These are phyloP conservation scores for Onygena corvina DNA, from an alignment of 2,329 filamentous ascomycete species.

Conservation along the genomic window DNA sequence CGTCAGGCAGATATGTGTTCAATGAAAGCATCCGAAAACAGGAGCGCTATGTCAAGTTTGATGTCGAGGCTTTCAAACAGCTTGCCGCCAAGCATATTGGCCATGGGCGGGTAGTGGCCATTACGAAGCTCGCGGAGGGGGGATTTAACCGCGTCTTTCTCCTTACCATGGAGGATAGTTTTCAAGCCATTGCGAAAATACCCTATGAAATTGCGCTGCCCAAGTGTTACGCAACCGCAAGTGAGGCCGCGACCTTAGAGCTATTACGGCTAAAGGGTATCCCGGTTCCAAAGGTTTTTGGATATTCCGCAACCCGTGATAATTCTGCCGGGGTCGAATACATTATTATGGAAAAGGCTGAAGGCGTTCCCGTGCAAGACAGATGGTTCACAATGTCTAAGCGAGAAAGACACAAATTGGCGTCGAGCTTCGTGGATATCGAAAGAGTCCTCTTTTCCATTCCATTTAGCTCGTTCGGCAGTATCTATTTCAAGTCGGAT, in stretches of 20 bases:
- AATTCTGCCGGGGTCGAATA: slow-evolving; percentile 32
- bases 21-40: slow-evolving; percentile 10
- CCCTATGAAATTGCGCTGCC: slow-evolving; percentile 19
- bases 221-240: slow-evolving; percentile 20
- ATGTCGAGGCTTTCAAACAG: slow-evolving; percentile 13
- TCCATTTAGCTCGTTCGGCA: neutral
- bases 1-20: slow-evolving; percentile 12
- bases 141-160: slow-evolving; percentile 20
- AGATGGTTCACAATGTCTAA: slow-evolving; percentile 21
- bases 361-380: slow-evolving; percentile 22
- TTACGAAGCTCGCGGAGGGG: slow-evolving; percentile 19
- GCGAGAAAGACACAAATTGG: slow-evolving; percentile 11
- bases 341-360: slow-evolving; percentile 30
- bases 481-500: neutral
- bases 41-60: slow-evolving; percentile 13
- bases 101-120: slow-evolving; percentile 9
- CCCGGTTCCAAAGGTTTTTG: slow-evolving; percentile 27
- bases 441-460: slow-evolving; percentile 12
- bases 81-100: slow-evolving; percentile 9
- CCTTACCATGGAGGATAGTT: slow-evolving; percentile 17
- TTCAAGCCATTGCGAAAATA: slow-evolving; percentile 20
- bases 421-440: slow-evolving; percentile 17
- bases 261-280: slow-evolving; percentile 20
- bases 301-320: slow-evolving; percentile 17
- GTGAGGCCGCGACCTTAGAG: slow-evolving; percentile 28